Base-by-base conservation (phyloP, 306 rosid genomes). In the Trifolium dubium region DNA sequence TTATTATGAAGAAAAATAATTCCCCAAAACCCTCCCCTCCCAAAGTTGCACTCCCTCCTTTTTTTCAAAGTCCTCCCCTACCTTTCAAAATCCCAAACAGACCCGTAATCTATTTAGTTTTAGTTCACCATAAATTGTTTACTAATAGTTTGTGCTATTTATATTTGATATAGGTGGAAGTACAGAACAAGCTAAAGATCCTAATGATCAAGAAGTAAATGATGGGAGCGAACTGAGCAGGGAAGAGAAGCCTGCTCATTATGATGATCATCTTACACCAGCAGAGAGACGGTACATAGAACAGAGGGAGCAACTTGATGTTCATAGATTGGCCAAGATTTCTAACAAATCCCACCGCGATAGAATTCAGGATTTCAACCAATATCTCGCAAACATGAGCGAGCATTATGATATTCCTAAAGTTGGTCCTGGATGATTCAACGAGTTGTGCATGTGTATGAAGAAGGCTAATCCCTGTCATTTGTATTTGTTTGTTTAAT, bases 351-450 rank as follows among this genome's bases (percentile, higher is more conserved):
- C 98, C 65, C 97, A 93, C 80, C 98, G 97, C 19, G 98, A 93
- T 73, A 86, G 94, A 77, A 93, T 93, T 81, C 97, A 93, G 69
- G 98, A 91, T 81, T 93, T 93, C 88, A 93, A 93, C 69, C 96
- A 93, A 74, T 91, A 91, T 84, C 92, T 93, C 11, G 98, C 98
- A 17, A 93, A 93, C 85, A 91, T 93, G 96, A 93, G 98, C 32
- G 98, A 93, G 96, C 98, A 93, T 77, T 93, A 93, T 82, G 98
- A 93, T 83, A 93, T 93, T 77, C 96, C 98, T 62, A 93, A 91
- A 79, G 97, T 93, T 74, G 98, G 97, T 17, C 98, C 97, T 34
- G 98, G 98, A 46, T 93, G 64, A 90, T 64, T 69, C 18, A 6
- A 29, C 4, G 13, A 19, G 46, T 30, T 39, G 8, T 55, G 4